These are phyloP conservation scores for Phytophthora multivora DNA, from an alignment of 352 stramenopile species.

Conservation along the genomic window DNA sequence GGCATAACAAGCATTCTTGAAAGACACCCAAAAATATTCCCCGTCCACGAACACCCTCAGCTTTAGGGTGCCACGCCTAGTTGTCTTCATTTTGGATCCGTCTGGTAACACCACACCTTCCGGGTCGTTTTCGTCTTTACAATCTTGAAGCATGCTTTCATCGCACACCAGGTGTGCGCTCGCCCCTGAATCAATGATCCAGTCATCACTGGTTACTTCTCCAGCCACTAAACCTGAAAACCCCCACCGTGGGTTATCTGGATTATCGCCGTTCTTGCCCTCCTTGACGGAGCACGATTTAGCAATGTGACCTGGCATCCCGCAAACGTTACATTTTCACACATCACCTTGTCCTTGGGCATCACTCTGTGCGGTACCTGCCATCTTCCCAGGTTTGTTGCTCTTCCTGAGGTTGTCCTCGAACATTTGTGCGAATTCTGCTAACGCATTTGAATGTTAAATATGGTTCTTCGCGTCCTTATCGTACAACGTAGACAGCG, in stretches of 20 bases:
- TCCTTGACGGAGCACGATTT: no score
- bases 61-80: background rate
- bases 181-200: background rate
- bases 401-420: background rate
- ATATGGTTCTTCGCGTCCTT: background rate
- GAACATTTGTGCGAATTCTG: background rate
- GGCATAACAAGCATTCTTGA: background rate
- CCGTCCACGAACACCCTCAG: background rate
- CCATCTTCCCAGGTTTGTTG: background rate
- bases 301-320: no score
- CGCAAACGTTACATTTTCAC: no score
- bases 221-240: background rate
- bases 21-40: background rate
- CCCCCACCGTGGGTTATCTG: background rate
- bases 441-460: background rate
- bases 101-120: background rate
- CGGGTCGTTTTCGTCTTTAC: background rate
- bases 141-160: background rate
- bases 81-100: background rate
- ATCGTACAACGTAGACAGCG: background rate
- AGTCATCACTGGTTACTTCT: background rate
- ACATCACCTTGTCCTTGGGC: no score
- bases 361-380: background rate
- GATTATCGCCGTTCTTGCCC: background rate
- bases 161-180: background rate